Evolutionary conservation across 108 stramenopile genomes (phyloP).

Genomic region (Skeletonema costatum): DNA sequence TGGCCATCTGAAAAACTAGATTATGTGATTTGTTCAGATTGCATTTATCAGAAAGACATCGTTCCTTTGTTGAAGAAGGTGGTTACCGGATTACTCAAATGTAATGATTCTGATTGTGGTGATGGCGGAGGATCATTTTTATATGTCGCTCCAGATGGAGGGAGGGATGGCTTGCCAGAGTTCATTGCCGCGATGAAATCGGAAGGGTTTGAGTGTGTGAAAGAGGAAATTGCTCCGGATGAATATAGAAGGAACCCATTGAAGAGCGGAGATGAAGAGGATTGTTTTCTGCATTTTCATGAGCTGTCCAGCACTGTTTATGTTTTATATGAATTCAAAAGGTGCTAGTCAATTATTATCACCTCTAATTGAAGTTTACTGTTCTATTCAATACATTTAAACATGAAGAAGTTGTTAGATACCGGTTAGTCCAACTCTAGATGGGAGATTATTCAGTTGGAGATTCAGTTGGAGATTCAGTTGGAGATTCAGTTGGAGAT

Average conservation of each 20-base stretch:
- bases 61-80: constrained; percentile 75
- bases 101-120: constrained; percentile 5
- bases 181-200: constrained; percentile 66
- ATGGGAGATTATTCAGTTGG: too few relatives aligned
- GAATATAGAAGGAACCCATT: constrained; percentile 65
- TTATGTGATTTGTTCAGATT: constrained; percentile 82
- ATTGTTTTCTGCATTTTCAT: constrained; percentile 83
- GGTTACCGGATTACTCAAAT: constrained; percentile 55
- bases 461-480: too few relatives aligned
- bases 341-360: constrained; percentile 6
- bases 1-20: constrained; percentile 77
- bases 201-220: constrained; percentile 17
- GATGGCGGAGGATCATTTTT: constrained; percentile 45
- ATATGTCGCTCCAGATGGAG: constrained; percentile 66
- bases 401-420: too few relatives aligned
- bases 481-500: too few relatives aligned
- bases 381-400: not conserved
- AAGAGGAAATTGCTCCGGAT: constrained; percentile 49
- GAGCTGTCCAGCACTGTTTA: constrained; percentile 70
- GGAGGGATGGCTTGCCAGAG: constrained; percentile 62
- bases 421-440: too few relatives aligned
- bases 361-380: not conserved
- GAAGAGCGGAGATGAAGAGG: constrained; percentile 65
- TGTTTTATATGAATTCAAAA: constrained; percentile 75
- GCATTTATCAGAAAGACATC: constrained; percentile 83